Percentiles rank a stretch among this genome's conserved stretches.
Conservation (phyloP, 2,329 filamentous ascomycete genomes). For the Fusarium avenaceum region DNA sequence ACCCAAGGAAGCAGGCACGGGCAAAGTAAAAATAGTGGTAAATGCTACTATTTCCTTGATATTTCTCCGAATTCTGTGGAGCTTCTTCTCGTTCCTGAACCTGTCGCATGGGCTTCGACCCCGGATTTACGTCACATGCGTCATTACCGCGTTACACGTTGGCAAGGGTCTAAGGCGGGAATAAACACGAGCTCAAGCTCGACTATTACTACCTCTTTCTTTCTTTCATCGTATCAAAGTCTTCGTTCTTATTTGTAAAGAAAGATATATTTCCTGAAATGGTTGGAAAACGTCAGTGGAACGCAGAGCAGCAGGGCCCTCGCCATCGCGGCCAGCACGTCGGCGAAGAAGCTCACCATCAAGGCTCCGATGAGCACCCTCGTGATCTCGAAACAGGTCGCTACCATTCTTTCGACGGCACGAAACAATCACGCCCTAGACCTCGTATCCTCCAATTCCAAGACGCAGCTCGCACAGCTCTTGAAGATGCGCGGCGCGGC, state of each 20-base stretch:
- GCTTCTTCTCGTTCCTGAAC: constrained; percentile 18
- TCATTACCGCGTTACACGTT: constrained; percentile 24
- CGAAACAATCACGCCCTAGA: constrained; percentile 12
- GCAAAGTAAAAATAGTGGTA: constrained; percentile 16
- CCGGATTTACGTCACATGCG: constrained; percentile 39
- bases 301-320: neutral
- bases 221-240: no score
- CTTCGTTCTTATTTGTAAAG: neutral
- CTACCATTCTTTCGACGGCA: constrained; percentile 13
- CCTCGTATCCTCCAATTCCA: constrained; percentile 57
- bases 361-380: constrained; percentile 30
- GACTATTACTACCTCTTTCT: neutral
- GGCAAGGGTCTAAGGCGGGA: constrained; percentile 18
- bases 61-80: constrained; percentile 26
- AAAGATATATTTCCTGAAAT: constrained; percentile 2
- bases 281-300: constrained; percentile 44
- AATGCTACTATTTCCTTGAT: constrained; percentile 29
- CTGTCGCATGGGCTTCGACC: constrained; percentile 28
- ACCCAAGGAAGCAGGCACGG: constrained; percentile 2
- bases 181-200: constrained; percentile 23
- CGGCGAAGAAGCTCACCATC: constrained; percentile 23
- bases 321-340: constrained; percentile 26
- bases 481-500: constrained; percentile 50
- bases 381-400: constrained; percentile 44
- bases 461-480: constrained; percentile 49